Evolutionary conservation across 2,329 filamentous ascomycete genomes (phyloP).

Genomic region (Cordyceps javanica): DNA sequence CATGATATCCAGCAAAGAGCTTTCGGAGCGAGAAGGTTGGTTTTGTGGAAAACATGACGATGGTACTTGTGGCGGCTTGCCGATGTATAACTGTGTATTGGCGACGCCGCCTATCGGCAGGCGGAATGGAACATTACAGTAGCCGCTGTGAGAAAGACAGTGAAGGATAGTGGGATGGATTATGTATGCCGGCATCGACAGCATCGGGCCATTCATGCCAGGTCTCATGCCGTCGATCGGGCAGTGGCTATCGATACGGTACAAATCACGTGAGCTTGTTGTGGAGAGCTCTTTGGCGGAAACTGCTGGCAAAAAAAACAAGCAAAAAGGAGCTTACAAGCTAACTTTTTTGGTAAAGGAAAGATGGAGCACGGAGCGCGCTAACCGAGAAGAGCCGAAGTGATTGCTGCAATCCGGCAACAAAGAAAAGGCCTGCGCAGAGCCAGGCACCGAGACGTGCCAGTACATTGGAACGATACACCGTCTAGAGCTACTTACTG

Average conservation of each 20-base stretch:
- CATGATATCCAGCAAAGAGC: conserved; percentile 39
- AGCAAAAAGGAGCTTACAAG: neutral
- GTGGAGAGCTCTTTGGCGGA: neutral
- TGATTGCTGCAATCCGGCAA: neutral
- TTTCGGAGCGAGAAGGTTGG: conserved; percentile 31
- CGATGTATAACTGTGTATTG: neutral
- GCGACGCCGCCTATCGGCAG: conserved; percentile 12
- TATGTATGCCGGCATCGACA: neutral
- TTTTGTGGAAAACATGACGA: conserved; percentile 33
- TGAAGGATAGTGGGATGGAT: neutral
- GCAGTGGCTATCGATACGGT: neutral
- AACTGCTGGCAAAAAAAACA: neutral
- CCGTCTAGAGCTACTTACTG: too few species aligned
- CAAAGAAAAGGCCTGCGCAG: too few species aligned
- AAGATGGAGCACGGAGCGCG: neutral
- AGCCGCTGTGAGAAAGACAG: neutral
- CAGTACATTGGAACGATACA: too few species aligned
- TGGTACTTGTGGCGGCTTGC: neutral
- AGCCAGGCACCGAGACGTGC: neutral
- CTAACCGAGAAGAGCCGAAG: neutral
- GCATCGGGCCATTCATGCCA: neutral
- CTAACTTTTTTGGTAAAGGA: too few species aligned
- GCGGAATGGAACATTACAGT: neutral
- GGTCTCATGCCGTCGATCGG: neutral
- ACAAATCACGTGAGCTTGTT: neutral